Evolutionary conservation across 352 stramenopile genomes (phyloP).

Genomic region (Labyrinthula sp.): DNA sequence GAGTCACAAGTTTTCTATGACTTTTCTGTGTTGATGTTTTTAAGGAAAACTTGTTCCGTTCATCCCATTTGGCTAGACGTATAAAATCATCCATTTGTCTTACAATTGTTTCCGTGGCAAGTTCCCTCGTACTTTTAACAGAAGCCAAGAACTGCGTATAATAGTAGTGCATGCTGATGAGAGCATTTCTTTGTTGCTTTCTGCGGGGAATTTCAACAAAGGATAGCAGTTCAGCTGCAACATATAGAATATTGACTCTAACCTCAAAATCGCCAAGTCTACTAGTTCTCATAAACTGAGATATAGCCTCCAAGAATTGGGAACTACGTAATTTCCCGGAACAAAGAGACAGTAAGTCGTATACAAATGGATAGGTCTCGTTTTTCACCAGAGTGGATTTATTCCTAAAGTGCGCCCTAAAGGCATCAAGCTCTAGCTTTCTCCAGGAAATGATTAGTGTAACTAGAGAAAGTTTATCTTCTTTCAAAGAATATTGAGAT

Average conservation of each 20-base stretch:
- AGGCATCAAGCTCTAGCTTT: slow-evolving; percentile 91
- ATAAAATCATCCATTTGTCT: slow-evolving; percentile 75
- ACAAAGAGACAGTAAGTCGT: slow-evolving; percentile 14
- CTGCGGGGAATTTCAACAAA: slow-evolving; percentile 10
- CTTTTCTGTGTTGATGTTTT: slow-evolving; percentile 89
- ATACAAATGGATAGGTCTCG: slow-evolving; percentile 31
- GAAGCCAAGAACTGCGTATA: slow-evolving; percentile 62
- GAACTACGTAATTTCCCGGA: slow-evolving; percentile 1
- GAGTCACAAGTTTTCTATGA: slow-evolving; percentile 91
- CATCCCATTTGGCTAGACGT: slow-evolving; percentile 94
- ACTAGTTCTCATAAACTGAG: slow-evolving; percentile 35
- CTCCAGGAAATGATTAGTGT: slow-evolving; percentile 83
- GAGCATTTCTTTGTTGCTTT: slow-evolving; percentile 58
- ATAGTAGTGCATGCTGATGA: slow-evolving; percentile 74
- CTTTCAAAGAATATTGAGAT: slow-evolving; percentile 61
- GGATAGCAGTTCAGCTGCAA: slow-evolving; percentile 26
- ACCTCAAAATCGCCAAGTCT: slow-evolving; percentile 40
- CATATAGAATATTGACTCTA: slow-evolving; percentile 40
- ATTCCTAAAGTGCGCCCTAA: slow-evolving; percentile 61
- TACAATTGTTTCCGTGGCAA: slow-evolving; percentile 61
- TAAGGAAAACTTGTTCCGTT: slow-evolving; percentile 97
- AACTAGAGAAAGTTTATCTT: slow-evolving; percentile 66
- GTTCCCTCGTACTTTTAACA: slow-evolving; percentile 47
- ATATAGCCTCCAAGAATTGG: slow-evolving; percentile 11
- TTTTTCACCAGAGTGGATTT: slow-evolving; percentile 21